Evolutionary conservation across 257 asterid species (phyloP), one percentile per base, ranked within the genome.

Genomic region (Nicotiana undulata): DNA sequence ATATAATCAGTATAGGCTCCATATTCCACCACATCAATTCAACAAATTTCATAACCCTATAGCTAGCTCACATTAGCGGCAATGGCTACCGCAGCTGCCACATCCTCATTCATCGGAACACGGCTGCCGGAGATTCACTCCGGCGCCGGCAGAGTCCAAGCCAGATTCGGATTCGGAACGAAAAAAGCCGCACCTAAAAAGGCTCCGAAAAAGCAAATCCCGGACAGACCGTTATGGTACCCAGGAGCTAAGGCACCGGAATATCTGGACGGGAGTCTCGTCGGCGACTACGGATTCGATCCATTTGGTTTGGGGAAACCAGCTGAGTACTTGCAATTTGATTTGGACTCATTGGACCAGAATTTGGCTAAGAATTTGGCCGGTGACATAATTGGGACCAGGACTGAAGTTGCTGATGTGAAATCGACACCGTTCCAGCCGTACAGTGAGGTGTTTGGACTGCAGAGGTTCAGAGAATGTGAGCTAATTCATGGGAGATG

Each of bases 401-500:
- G 98, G 89, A 91, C 98, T 0, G 98, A 95, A 81, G 1, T 4
- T 6, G 28, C 76, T 20, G 98, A 93, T 84, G 94, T 92, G 34
- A 91, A 89, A 44, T 86, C 98, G 1, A 95, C 98, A 0, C 98
- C 98, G 2, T 95, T 95, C 63, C 98, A 95, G 91, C 98, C 98
- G 0, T 95, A 95, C 86, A 82, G 83, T 18, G 98, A 95, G 64
- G 98, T 95, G 9, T 95, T 95, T 77, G 98, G 98, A 9, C 82
- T 95, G 59, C 97, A 95, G 84, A 86, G 98, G 86, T 95, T 95
- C 84, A 89, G 98, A 74, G 98, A 95, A 63, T 95, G 98, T 82
- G 98, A 95, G 91, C 91, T 95, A 85, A 95, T 95, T 85, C 98
- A 95, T 31, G 98, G 98, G 1, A 86, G 98, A 88, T 95, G 98